Evolutionary conservation across 1,139 yeast species (phyloP), one percentile per base, ranked within the genome.

Genomic region (Saccharomycopsis hybrid): DNA sequence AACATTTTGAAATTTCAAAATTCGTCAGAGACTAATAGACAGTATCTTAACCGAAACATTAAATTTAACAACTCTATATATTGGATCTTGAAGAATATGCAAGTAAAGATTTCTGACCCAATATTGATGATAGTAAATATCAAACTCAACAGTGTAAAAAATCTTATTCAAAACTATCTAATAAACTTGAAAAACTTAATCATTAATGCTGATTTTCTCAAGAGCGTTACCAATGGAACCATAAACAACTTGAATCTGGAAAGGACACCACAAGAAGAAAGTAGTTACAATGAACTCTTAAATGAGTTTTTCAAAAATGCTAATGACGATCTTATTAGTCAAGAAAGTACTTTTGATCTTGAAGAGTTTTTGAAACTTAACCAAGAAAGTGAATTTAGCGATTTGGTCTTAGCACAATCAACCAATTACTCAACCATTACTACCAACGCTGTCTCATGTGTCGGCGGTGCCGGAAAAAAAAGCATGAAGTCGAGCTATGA

Each of bases 21-120:
- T 32, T 47, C 48, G 3, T 31, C 31, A 11, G 53, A 50, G 27
- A 36, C 44, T 24, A 47, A 50, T 18, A 53, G 47, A 31, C 32
- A 43, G 39, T 52, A 50, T 36, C 35, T 52, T 18, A 52, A 52
- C 37, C 31, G 48, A 30, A 52, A 52, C 37, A 40, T 52, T 9
- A 49, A 48, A 44, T 52, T 52, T 30, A 52, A 52, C 36, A 37
- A 44, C 29, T 40, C 42, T 2, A 48, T 52, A 3, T 50, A 43
- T 25, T 52, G 55, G 55, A 44, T 52, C 1, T 33, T 41, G 4
- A 51, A 50, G 29, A 50, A 47, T 25, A 29, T 50, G 4, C 50
- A 50, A 30, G 49, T 52, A 11, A 52, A 50, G 33, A 50, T 52
- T 7, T 24, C 42, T 25, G 55, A 52, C 18, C 55, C 55, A 11